A percentile compares a stretch with the other conserved stretches of the same genome.
Evolutionary conservation across 208 protist species (phyloP).

Genomic region (Trypanosoma congolense): DNA sequence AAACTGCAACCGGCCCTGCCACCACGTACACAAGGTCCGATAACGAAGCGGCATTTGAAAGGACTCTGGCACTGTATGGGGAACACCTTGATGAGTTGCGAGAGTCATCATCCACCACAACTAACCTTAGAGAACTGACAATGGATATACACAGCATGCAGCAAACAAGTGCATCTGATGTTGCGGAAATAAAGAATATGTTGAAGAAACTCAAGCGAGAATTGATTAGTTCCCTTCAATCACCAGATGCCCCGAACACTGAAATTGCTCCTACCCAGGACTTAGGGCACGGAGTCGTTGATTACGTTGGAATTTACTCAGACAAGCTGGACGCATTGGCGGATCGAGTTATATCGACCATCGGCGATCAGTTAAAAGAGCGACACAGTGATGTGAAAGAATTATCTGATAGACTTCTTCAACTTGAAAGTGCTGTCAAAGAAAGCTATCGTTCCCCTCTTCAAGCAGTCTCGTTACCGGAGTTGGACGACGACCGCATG

Average conservation of each 20-base stretch:
- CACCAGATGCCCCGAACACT: slow-evolving; percentile 9
- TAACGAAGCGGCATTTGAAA: slow-evolving; percentile 5
- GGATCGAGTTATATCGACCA: slow-evolving; percentile 18
- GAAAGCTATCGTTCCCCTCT: slow-evolving; percentile 18
- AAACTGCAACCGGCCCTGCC: too few relatives aligned
- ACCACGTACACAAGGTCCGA: background rate
- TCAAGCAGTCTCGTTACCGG: slow-evolving; percentile 8
- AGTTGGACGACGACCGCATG: slow-evolving; percentile 38
- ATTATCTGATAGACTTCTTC: slow-evolving; percentile 1
- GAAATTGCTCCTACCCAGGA: slow-evolving; percentile 11
- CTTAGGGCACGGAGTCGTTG: slow-evolving; percentile 16
- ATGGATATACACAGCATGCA: slow-evolving; percentile 26
- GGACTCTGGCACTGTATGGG: slow-evolving; percentile 14
- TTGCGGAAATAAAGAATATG: slow-evolving; percentile 10
- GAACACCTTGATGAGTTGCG: slow-evolving; percentile 22
- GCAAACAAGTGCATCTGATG: slow-evolving; percentile 10
- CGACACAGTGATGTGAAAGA: slow-evolving; percentile 15
- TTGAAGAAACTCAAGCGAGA: slow-evolving; percentile 43
- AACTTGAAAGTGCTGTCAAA: slow-evolving; percentile 11
- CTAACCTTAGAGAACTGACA: slow-evolving; percentile 14
- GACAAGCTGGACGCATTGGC: slow-evolving; percentile 36
- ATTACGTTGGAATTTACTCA: slow-evolving; percentile 25
- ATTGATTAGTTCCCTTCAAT: slow-evolving; percentile 3
- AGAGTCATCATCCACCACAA: slow-evolving; percentile 5
- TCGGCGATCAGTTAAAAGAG: slow-evolving; percentile 27